Conservation (phyloP, 345 rosid species). For the Geranium rotundifolium region DNA sequence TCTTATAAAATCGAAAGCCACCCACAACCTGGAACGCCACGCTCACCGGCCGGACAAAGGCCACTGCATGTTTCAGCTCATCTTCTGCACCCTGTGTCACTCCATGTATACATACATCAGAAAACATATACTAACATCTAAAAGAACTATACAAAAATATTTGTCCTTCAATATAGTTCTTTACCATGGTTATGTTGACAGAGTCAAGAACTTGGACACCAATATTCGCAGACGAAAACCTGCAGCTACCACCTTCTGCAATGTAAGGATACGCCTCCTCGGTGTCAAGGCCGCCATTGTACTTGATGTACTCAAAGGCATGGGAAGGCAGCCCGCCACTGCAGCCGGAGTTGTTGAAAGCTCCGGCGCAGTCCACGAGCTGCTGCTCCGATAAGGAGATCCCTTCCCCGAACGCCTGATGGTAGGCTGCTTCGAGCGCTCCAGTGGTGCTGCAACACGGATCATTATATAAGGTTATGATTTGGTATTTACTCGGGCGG, state of each 20-base stretch:
- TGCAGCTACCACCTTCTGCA: constrained; percentile 51
- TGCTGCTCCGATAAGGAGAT: constrained; percentile 92
- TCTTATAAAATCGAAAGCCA: constrained; percentile 56
- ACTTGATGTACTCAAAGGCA: constrained; percentile 90
- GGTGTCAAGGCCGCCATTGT: constrained; percentile 88
- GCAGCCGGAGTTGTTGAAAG: constrained; percentile 87
- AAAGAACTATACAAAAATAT: background rate
- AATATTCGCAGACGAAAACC: constrained; percentile 62
- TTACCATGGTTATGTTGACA: constrained; percentile 83
- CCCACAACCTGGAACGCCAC: constrained; percentile 73
- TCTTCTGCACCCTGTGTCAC: constrained; percentile 74
- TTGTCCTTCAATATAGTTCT: constrained; percentile 5
- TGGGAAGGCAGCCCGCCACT: constrained; percentile 93
- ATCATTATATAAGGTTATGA: background rate
- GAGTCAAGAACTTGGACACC: constrained; percentile 61
- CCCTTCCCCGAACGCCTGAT: constrained; percentile 72
- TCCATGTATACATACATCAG: constrained; percentile 1
- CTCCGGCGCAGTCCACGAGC: constrained; percentile 94
- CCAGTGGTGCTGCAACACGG: constrained; percentile 67
- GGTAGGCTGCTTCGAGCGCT: constrained; percentile 97
- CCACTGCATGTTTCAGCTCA: constrained; percentile 92
- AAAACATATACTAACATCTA: background rate
- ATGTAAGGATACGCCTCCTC: constrained; percentile 83
- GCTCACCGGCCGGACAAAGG: constrained; percentile 72
- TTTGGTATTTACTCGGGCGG: background rate